A percentile compares a stretch with the other conserved stretches of the same genome.
Evolutionary conservation across 345 rosid genomes (phyloP).

Genomic region (Arabis alpina): DNA sequence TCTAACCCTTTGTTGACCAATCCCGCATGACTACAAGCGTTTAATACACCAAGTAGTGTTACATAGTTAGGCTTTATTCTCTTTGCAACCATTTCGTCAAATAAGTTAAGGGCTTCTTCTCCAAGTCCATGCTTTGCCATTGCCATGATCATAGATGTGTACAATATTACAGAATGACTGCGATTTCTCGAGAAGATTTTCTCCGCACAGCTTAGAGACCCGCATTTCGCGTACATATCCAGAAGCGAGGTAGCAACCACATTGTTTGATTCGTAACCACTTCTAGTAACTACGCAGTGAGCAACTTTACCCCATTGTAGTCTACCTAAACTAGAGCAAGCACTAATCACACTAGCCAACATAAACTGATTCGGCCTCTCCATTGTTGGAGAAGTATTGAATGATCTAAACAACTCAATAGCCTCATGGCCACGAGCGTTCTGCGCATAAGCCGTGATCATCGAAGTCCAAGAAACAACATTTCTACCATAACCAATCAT

Average conservation of each 20-base stretch:
- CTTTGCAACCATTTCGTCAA: slow-evolving; percentile 54
- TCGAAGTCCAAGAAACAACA: slow-evolving; percentile 80
- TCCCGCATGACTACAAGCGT: slow-evolving; percentile 90
- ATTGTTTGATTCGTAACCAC: slow-evolving; percentile 49
- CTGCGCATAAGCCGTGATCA: slow-evolving; percentile 71
- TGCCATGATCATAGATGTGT: slow-evolving; percentile 74
- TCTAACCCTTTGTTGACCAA: slow-evolving; percentile 64
- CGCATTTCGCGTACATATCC: slow-evolving; percentile 89
- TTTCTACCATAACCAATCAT: slow-evolving; percentile 56
- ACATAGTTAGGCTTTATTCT: slow-evolving; percentile 71
- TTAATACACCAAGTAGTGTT: slow-evolving; percentile 67
- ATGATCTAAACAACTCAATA: slow-evolving; percentile 59
- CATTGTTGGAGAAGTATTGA: slow-evolving; percentile 18
- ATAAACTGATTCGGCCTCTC: slow-evolving; percentile 63
- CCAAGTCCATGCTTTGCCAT: slow-evolving; percentile 46
- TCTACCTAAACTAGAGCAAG: slow-evolving; percentile 74
- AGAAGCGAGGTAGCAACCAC: slow-evolving; percentile 71
- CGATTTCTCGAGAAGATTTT: slow-evolving; percentile 57
- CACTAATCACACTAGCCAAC: slow-evolving; percentile 72
- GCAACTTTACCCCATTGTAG: slow-evolving; percentile 59
- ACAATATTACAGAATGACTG: slow-evolving; percentile 62
- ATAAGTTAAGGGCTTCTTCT: slow-evolving; percentile 30
- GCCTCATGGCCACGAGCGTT: slow-evolving; percentile 74
- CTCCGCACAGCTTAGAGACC: slow-evolving; percentile 58
- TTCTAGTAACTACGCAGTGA: slow-evolving; percentile 64